A percentile compares a stretch with the other conserved stretches of the same genome.
These are phyloP conservation scores for Beauveria medogensis DNA, from an alignment of 2,329 filamentous ascomycete species.

Conservation along the genomic window DNA sequence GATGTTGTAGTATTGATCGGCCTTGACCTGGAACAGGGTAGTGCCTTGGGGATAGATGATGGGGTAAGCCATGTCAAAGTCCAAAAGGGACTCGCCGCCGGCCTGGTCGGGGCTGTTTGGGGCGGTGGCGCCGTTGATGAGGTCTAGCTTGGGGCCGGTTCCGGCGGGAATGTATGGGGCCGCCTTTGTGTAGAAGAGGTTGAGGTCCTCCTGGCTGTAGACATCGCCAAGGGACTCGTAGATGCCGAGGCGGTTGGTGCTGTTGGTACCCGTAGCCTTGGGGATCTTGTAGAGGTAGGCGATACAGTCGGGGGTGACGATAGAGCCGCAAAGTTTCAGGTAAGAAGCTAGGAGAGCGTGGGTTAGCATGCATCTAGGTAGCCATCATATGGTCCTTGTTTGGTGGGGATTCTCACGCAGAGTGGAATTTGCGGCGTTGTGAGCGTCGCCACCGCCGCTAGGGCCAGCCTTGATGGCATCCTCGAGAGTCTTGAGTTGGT, in stretches of 20 bases:
- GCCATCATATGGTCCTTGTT: not conserved
- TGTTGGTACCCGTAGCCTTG: constrained; percentile 23
- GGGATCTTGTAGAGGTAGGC: constrained; percentile 40
- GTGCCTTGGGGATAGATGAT: constrained; percentile 44
- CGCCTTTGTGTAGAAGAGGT: constrained; percentile 38
- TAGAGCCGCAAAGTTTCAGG: constrained; percentile 34
- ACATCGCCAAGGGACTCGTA: constrained; percentile 44
- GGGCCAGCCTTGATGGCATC: constrained; percentile 6
- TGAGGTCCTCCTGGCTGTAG: constrained; percentile 41
- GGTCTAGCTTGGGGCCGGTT: constrained; percentile 33
- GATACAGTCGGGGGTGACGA: constrained; percentile 51
- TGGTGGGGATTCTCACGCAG: not conserved
- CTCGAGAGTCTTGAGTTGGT: constrained; percentile 11
- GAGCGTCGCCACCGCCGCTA: not conserved
- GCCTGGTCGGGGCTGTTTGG: constrained; percentile 26
- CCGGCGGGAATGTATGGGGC: constrained; percentile 32
- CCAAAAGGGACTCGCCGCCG: constrained; percentile 43
- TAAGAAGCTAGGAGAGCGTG: not conserved
- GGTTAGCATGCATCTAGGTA: not conserved
- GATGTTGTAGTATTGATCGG: constrained; percentile 28
- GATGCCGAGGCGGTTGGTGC: constrained; percentile 42
- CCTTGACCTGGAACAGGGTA: constrained; percentile 37
- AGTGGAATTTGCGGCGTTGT: not conserved
- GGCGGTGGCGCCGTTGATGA: constrained; percentile 39
- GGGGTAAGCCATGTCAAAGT: constrained; percentile 42